Evolutionary conservation across 176 grass and related monocot genomes (phyloP).

Genomic region (Metroxylon sagu): DNA sequence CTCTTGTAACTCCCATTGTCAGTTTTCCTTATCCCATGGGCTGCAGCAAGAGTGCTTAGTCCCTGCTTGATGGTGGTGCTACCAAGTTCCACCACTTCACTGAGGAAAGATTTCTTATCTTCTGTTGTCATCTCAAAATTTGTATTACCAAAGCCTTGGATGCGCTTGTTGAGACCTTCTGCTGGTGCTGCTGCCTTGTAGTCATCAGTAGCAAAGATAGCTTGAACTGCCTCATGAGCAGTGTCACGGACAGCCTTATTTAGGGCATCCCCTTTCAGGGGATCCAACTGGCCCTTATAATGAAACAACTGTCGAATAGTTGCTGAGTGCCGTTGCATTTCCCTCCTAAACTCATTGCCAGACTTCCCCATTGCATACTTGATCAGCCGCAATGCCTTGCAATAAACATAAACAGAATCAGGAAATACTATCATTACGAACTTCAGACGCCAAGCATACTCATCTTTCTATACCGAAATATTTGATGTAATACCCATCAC

Average conservation of each 20-base stretch:
- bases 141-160: constrained; percentile 94
- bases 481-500: too few species aligned
- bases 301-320: constrained; percentile 86
- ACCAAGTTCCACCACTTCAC: constrained; percentile 81
- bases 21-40: constrained; percentile 64
- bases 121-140: constrained; percentile 71
- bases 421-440: too few species aligned
- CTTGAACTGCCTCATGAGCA: constrained; percentile 75
- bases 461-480: too few species aligned
- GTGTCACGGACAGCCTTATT: constrained; percentile 91
- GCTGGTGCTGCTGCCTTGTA: constrained; percentile 34
- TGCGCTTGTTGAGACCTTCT: constrained; percentile 83
- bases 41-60: constrained; percentile 71
- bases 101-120: constrained; percentile 87
- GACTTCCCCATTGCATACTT: constrained; percentile 93
- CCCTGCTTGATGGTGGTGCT: constrained; percentile 89
- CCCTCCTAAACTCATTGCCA: constrained; percentile 85
- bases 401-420: too few species aligned
- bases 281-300: constrained; percentile 81
- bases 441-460: too few species aligned
- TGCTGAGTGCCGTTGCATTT: constrained; percentile 89
- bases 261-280: constrained; percentile 76
- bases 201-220: constrained; percentile 85
- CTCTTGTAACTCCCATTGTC: constrained; percentile 68
- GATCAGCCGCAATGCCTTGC: constrained; percentile 74